phyloP scores from a whole-genome alignment of 306 rosid species.

The Glycyrrhiza uralensis region DNA sequence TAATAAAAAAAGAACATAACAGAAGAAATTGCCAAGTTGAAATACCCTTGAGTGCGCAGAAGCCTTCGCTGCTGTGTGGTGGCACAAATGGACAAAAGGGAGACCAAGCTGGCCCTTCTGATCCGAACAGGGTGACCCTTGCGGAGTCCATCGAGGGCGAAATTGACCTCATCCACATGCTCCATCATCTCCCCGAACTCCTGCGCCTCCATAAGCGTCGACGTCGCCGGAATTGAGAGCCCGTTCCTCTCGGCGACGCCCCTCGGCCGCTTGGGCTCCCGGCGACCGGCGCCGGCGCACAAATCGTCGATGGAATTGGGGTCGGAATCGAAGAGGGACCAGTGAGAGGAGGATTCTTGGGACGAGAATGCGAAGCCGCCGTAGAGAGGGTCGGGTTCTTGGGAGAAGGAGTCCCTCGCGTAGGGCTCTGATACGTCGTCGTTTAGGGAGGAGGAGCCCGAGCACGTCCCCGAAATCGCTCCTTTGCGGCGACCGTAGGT shows the following conservation, averaged over 20 bases:
- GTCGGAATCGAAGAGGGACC: constrained; percentile 76
- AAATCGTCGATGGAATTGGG: constrained; percentile 50
- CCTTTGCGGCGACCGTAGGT: constrained; percentile 91
- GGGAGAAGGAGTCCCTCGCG: constrained; percentile 43
- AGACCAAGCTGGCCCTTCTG: constrained; percentile 85
- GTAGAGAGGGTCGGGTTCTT: constrained; percentile 48
- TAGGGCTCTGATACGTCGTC: constrained; percentile 67
- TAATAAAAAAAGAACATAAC: not conserved
- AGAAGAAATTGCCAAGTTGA: not conserved
- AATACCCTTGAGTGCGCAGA: constrained; percentile 88
- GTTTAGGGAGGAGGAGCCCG: constrained; percentile 47
- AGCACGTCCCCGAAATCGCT: constrained; percentile 53
- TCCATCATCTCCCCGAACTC: constrained; percentile 99
- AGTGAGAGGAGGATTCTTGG: constrained; percentile 73
- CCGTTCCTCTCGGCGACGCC: constrained; percentile 19
- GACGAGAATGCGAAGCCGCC: constrained; percentile 62
- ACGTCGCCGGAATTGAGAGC: constrained; percentile 56
- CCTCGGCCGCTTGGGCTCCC: constrained; percentile 55
- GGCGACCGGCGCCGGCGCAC: constrained; percentile 16
- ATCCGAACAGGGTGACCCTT: constrained; percentile 87
- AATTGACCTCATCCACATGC: constrained; percentile 94
- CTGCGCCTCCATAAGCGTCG: constrained; percentile 98
- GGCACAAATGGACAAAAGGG: constrained; percentile 72
- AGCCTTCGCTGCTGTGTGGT: constrained; percentile 86
- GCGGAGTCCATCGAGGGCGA: constrained; percentile 86